Base-by-base conservation (phyloP, 1,139 yeast genomes). In the Debaryomyces coudertii region DNA sequence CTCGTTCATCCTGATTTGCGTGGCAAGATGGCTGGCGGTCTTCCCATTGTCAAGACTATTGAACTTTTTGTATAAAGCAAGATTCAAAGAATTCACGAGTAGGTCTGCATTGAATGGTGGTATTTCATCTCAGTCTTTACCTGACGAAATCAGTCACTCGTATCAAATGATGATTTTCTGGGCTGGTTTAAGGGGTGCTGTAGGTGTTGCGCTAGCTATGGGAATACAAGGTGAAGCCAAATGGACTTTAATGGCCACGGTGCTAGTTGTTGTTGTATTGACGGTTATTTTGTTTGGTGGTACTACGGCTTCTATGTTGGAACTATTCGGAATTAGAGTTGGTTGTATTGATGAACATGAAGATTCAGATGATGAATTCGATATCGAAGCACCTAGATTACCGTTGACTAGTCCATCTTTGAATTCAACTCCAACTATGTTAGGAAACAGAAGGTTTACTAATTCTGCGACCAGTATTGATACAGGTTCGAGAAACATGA, bases 141-240 rank as follows among this genome's bases (percentile, higher is more conserved):
- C 88, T 1, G 97, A 92, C 57, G 98, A 92, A 67, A 90, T 95
- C 49, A 93, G 96, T 18, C 95, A 90, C 57, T 90, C 88, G 49
- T 95, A 95, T 65, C 99, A 95, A 68, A 90, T 92, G 90, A 93
- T 95, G 99, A 89, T 95, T 40, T 95, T 95, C 66, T 95, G 99
- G 99, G 99, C 99, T 1, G 99, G 99, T 5, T 75, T 95, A 49
- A 78, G 99, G 61, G 99, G 99, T 49, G 99, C 99, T 1, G 99
- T 95, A 29, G 99, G 99, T 54, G 99, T 95, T 2, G 99, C 99
- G 0, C 77, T 95, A 58, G 99, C 99, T 0, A 92, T 95, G 83
- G 99, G 99, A 2, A 73, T 95, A 42, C 96, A 89, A 66, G 99
- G 99, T 49, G 97, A 92, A 61, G 85, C 90, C 45, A 95, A 93